Base-by-base conservation (phyloP, 2,329 filamentous ascomycete species). In the Colletotrichum destructivum region DNA sequence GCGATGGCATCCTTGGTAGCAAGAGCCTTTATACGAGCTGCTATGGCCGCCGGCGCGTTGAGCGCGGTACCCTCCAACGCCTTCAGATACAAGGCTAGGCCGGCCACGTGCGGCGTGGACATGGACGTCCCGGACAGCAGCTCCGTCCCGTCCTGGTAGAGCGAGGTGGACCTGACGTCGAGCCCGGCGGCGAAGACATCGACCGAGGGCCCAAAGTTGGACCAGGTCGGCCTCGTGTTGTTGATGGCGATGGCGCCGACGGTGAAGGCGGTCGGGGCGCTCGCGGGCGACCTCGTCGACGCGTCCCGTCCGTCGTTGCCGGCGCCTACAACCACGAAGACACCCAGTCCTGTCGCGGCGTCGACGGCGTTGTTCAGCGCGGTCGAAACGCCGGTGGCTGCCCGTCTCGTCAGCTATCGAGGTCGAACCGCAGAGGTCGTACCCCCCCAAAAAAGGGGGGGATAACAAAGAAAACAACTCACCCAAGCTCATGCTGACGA, bases 321-420 rank as follows among this genome's bases (percentile, higher is more conserved):
- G 15, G 88, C 88, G 4, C 88, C 87, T 0, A 88, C 87, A 44
- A 87, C 85, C 0, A 86, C 82, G 61, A 88, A 83, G 35, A 91
- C 79, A n/a, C 88, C 88, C 1, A 78, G 76, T 18, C 76, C 75
- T 74, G 83, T 84, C 47, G 87, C 85, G 38, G 78, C 51, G 12
- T 55, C 62, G 62, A 64, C 51, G 38, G 62, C 62, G 7, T 31
- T 23, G 21, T 64, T 64, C 16, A 56, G 12, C 7, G 62, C 51
- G 18, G 35, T 47, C 9, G 51, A 56, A 6, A 18, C 21, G n/a
- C 3, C 49, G 23, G 44, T 26, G 44, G 31, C 31, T 31, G 8
- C 6, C 60, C 42, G 1, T 52, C 12, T n/a, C 2, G n/a, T 59
- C 12, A 59, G 44, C 23, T 38, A 2, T 3, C 13, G 2, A 23